Evolutionary conservation across 31 red algal species (phyloP).

Genomic region (Odonthalia washingtoniensis): DNA sequence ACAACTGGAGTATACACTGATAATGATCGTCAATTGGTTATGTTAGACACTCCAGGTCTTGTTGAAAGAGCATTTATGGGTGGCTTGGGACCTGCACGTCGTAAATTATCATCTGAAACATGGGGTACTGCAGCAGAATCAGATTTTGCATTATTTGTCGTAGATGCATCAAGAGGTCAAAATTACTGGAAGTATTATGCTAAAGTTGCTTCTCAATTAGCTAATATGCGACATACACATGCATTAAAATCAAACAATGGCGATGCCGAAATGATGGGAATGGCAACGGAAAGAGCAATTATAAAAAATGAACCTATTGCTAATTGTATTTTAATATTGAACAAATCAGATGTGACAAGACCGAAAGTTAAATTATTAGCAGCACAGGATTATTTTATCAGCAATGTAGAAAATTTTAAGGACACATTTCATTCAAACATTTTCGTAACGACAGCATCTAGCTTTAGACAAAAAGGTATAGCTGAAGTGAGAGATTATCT

Average conservation of each 20-base stretch:
- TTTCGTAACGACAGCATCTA: conserved; percentile 76
- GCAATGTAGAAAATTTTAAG: conserved; percentile 39
- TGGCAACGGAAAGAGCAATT: background rate
- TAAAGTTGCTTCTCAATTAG: conserved; percentile 35
- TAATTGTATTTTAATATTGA: conserved; percentile 49
- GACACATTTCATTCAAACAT: conserved; percentile 39
- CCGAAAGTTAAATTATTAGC: conserved; percentile 36
- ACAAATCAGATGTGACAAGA: conserved; percentile 58
- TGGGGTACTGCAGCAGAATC: conserved; percentile 71
- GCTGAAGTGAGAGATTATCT: conserved; percentile 60
- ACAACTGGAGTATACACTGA: conserved; percentile 56
- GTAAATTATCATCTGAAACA: conserved; percentile 49
- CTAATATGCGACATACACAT: conserved; percentile 12
- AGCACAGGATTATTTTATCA: conserved; percentile 58
- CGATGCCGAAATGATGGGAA: background rate
- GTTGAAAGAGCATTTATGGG: conserved; percentile 49
- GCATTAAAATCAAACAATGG: background rate
- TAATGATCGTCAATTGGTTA: conserved; percentile 56
- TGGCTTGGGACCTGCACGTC: conserved; percentile 34
- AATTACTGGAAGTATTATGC: conserved; percentile 58
- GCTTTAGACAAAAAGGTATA: conserved; percentile 66
- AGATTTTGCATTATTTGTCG: conserved; percentile 61
- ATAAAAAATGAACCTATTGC: background rate
- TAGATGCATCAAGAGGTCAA: conserved; percentile 66
- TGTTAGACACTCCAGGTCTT: conserved; percentile 80